Conservation (phyloP, 345 rosid genomes). For the Microthlaspi erraticum region DNA sequence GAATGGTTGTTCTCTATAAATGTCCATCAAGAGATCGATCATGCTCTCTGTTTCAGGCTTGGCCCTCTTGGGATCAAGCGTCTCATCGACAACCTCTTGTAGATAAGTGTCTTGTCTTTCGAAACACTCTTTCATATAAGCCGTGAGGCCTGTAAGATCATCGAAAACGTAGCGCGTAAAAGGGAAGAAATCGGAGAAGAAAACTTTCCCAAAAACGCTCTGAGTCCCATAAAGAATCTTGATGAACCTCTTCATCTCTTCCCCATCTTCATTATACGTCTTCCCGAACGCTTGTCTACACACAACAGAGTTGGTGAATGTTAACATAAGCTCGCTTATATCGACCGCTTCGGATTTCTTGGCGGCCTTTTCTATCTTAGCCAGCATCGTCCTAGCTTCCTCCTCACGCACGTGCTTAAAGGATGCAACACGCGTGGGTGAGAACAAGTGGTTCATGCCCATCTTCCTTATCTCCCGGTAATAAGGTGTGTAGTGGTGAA, state of each 20-base stretch:
- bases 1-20: conserved; percentile 37
- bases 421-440: conserved; percentile 41
- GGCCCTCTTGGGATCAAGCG: conserved; percentile 40
- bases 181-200: conserved; percentile 47
- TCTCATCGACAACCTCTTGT: conserved; percentile 44
- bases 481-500: conserved; percentile 41
- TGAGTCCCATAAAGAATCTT: conserved; percentile 43
- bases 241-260: conserved; percentile 46
- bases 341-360: conserved; percentile 20
- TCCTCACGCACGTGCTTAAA: conserved; percentile 47
- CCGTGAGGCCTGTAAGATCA: conserved; percentile 32
- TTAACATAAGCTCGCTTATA: conserved; percentile 43
- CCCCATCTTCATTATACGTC: conserved; percentile 47
- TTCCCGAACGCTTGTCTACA: conserved; percentile 51
- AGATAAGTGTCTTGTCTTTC: conserved; percentile 40
- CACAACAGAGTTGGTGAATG: conserved; percentile 42
- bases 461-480: conserved; percentile 47
- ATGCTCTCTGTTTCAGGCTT: conserved; percentile 48
- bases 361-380: conserved; percentile 33
- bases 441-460: conserved; percentile 45
- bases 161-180: conserved; percentile 39
- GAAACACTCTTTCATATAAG: conserved; percentile 40
- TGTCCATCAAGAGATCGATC: conserved; percentile 40
- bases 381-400: conserved; percentile 41
- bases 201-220: conserved; percentile 36